Evolutionary conservation across 1,284 basidiomycete genomes (phyloP), one percentile per base, ranked within the genome.

Genomic region (Pisolithus thermaeus): DNA sequence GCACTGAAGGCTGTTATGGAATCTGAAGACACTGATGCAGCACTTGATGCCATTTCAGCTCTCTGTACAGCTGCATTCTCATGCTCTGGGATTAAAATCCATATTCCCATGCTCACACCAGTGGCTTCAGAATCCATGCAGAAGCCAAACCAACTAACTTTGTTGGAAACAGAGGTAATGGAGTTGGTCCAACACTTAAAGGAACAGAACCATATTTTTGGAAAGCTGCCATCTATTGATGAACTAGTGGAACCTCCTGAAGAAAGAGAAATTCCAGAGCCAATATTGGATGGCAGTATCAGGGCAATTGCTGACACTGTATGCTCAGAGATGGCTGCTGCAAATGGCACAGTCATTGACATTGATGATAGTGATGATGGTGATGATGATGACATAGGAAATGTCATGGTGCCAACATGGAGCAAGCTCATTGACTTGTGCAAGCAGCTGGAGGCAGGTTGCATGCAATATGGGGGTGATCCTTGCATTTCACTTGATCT

Each of bases 181-280:
- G 30, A 43, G 12, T 49, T 40, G 2, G 49, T 58, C 35, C 28
- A 46, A 12, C 20, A 49, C 20, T 40, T 58, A 27, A 32, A 47
- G 14, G 28, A 22, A 49, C 22, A 20, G 28, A 52, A 56, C 35
- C n/a, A 32, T 18, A 50, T 53, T 36, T 51, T 45, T 47, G 46
- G 55, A 12, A 40, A 28, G 14, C 18, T 46, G n/a, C 47, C 45
- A 25, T 51, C 52, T 18, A 7, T 53, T 11, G 49, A 58, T 30
- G 54, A 58, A 25, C 42, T 58, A 9, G 36, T 59, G 23, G 49
- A 57, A 37, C 55, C 56, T 27, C 38, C 47, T 9, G 47, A 55
- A 32, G 58, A 57, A 45, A 48, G 50, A 30, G 50, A 50, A 16
- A 25, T 54, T 30, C 53, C 50, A 3, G 51, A 56, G 20, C 23